Conservation (phyloP, 768 basidiomycete species). For the Termitomyces sp. region DNA sequence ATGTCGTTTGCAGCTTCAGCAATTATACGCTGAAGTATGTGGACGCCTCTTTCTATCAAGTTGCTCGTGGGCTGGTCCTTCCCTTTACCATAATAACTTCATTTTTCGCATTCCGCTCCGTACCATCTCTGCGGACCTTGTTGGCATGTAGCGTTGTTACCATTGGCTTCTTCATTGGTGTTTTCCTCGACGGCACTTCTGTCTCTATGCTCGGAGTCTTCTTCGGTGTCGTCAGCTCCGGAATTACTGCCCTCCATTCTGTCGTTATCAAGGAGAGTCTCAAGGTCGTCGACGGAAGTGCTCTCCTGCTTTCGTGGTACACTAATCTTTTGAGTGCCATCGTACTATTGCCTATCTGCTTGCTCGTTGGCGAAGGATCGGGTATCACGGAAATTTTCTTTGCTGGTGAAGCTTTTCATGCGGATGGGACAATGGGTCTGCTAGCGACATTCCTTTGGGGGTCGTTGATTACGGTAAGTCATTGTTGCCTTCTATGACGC, state of each 20-base stretch:
- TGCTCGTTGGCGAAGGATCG: conserved; percentile 72
- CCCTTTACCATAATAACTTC: conserved; percentile 93
- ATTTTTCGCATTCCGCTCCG: conserved; percentile 65
- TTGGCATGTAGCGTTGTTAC: conserved; percentile 79
- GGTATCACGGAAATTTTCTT: conserved; percentile 58
- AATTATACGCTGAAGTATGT: conserved; percentile 93
- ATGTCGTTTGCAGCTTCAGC: conserved; percentile 53
- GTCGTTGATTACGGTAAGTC: conserved; percentile 67
- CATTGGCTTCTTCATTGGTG: conserved; percentile 84
- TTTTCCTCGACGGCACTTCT: conserved; percentile 67
- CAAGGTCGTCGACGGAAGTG: conserved; percentile 73
- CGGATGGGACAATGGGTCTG: conserved; percentile 36
- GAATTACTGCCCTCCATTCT: conserved; percentile 87
- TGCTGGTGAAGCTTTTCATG: conserved; percentile 27
- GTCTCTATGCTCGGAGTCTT: conserved; percentile 59
- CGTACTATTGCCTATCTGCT: conserved; percentile 64
- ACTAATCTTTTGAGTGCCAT: conserved; percentile 78
- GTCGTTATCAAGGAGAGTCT: conserved; percentile 91
- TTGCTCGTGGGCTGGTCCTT: conserved; percentile 89
- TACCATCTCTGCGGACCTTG: conserved; percentile 73
- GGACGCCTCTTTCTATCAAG: conserved; percentile 93
- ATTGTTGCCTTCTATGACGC: neutral
- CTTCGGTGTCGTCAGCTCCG: conserved; percentile 80
- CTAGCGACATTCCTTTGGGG: conserved; percentile 72
- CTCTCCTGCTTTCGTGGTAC: conserved; percentile 87